A percentile compares a stretch with the other conserved stretches of the same genome.
Conservation (phyloP, 2,329 filamentous ascomycete genomes). For the Penicillium hordei region DNA sequence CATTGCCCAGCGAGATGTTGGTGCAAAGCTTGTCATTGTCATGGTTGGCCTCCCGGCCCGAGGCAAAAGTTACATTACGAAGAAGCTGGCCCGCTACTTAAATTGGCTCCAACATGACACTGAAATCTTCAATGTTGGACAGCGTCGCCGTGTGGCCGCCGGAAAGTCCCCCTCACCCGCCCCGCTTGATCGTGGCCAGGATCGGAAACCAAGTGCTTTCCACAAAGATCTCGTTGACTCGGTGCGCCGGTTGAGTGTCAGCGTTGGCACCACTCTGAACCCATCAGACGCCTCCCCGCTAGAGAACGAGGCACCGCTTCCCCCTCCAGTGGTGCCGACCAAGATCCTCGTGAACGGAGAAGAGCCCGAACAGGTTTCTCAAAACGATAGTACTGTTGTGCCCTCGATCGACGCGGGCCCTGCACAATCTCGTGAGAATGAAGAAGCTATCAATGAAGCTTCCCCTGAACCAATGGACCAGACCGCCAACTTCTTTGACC, state of each 20-base stretch:
- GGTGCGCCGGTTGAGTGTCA: slow-evolving; percentile 45
- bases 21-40: slow-evolving; percentile 93
- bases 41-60: slow-evolving; percentile 96
- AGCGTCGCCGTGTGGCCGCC: slow-evolving; percentile 76
- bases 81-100: slow-evolving; percentile 92
- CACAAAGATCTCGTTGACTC: slow-evolving; percentile 47
- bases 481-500: slow-evolving; percentile 91
- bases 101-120: slow-evolving; percentile 98
- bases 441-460: slow-evolving; percentile 26
- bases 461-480: slow-evolving; percentile 69
- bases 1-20: slow-evolving; percentile 90
- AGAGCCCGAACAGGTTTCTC: slow-evolving; percentile 33
- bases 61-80: slow-evolving; percentile 98
- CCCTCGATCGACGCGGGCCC: slow-evolving; percentile 27
- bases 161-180: slow-evolving; percentile 47
- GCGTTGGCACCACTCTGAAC: slow-evolving; percentile 30
- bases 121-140: slow-evolving; percentile 95
- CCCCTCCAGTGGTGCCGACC: slow-evolving; percentile 46
- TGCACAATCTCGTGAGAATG: slow-evolving; percentile 16
- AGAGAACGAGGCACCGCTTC: slow-evolving; percentile 34
- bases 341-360: slow-evolving; percentile 62
- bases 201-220: slow-evolving; percentile 29
- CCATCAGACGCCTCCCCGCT: slow-evolving; percentile 27
- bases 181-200: slow-evolving; percentile 11
- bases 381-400: slow-evolving; percentile 28